Percentiles rank a stretch among this genome's conserved stretches.
Evolutionary conservation across 306 rosid species (phyloP).

Genomic region (Rubus idaeus): DNA sequence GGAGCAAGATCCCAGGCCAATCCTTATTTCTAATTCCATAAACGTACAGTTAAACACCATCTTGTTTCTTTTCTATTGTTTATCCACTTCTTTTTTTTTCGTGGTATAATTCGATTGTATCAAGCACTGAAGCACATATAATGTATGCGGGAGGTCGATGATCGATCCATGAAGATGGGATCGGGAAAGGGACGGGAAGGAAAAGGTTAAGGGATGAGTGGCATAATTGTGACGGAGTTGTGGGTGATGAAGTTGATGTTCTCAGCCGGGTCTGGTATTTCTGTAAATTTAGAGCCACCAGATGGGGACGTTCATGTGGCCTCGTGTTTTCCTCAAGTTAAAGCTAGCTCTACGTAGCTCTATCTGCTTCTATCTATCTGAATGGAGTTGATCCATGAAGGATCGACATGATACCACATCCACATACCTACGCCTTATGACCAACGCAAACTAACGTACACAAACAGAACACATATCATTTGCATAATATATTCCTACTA

Average conservation of each 20-base stretch:
- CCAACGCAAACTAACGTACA: background rate
- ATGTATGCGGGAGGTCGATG: background rate
- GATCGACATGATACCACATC: background rate
- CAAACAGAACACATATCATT: background rate
- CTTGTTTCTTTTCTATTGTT: background rate
- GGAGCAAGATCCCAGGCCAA: background rate
- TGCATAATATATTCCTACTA: constrained; percentile 13
- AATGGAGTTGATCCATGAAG: background rate
- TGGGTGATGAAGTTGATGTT: constrained; percentile 38
- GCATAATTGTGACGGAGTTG: constrained; percentile 15
- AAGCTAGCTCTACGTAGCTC: background rate
- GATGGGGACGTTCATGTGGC: constrained; percentile 23
- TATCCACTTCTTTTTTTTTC: background rate
- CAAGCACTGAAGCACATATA: background rate
- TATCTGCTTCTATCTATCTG: constrained; percentile 3
- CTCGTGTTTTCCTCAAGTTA: constrained; percentile 4
- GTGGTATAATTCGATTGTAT: background rate
- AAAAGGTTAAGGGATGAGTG: constrained; percentile 16
- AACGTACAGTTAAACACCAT: no score
- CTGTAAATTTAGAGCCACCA: constrained; percentile 19
- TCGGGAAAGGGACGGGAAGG: constrained; percentile 34
- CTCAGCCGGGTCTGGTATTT: background rate
- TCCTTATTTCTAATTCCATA: background rate
- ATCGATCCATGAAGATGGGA: constrained; percentile 15
- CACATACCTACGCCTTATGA: constrained; percentile 6